phyloP scores from a whole-genome alignment of 768 basidiomycete species.

The Rickenella mellea region DNA sequence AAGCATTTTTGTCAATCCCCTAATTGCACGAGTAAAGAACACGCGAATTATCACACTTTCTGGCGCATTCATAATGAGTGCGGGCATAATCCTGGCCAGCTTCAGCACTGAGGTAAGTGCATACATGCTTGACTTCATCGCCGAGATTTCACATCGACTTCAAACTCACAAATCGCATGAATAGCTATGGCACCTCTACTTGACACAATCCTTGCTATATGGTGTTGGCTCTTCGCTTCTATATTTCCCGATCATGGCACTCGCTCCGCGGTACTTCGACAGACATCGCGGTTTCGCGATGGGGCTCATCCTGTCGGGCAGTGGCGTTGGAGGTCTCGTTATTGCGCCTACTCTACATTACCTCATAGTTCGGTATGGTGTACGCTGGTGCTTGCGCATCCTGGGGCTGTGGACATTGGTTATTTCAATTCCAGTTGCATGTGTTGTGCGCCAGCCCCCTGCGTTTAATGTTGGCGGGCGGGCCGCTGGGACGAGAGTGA shows the following conservation, averaged over 20 bases:
- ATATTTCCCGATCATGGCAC: constrained; percentile 34
- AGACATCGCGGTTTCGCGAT: constrained; percentile 36
- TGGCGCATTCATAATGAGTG: constrained; percentile 31
- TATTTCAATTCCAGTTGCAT: constrained; percentile 26
- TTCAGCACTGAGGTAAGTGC: constrained; percentile 23
- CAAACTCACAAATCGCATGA: not conserved
- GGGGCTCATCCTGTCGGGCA: constrained; percentile 31
- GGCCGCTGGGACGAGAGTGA: constrained; percentile 17
- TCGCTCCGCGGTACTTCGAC: constrained; percentile 33
- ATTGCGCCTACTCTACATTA: constrained; percentile 29
- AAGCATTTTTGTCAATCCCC: constrained; percentile 31
- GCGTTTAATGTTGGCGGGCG: constrained; percentile 6
- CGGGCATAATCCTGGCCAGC: constrained; percentile 31
- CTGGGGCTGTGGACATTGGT: constrained; percentile 31
- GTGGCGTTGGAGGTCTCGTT: constrained; percentile 34
- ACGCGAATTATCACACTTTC: constrained; percentile 24
- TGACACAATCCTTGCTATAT: constrained; percentile 32
- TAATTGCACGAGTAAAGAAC: constrained; percentile 24
- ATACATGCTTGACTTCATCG: not conserved
- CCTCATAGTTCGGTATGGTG: constrained; percentile 25
- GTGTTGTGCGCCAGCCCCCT: constrained; percentile 20
- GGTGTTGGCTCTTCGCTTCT: constrained; percentile 34
- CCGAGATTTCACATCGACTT: not conserved
- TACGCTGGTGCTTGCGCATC: constrained; percentile 27
- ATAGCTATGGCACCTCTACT: constrained; percentile 34